Conservation (phyloP, 2,329 filamentous ascomycete species). For the Gaeumannomyces sp. region DNA sequence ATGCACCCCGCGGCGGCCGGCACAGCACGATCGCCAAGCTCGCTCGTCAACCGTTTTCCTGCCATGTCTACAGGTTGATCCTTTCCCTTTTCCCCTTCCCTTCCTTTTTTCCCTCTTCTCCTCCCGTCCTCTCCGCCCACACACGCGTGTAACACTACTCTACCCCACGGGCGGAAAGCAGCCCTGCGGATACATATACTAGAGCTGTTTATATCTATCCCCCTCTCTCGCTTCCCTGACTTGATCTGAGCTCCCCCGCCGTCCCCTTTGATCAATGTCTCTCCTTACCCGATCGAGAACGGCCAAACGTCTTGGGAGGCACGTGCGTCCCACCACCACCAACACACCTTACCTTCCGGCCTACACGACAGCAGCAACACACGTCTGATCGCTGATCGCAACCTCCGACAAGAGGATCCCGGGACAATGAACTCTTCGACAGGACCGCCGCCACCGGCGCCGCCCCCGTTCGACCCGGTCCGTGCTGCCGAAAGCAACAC, state of each 20-base stretch:
- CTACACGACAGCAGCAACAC: not conserved
- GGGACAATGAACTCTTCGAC: not conserved
- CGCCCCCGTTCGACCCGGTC: not conserved
- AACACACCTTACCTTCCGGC: not conserved
- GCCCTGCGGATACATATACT: not conserved
- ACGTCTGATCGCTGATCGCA: not conserved
- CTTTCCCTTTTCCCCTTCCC: too few relatives aligned
- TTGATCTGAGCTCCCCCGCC: too few relatives aligned
- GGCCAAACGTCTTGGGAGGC: too few relatives aligned
- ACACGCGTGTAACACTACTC: too few relatives aligned
- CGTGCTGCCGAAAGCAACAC: constrained; percentile 6
- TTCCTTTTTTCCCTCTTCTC: not conserved
- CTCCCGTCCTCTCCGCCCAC: not conserved
- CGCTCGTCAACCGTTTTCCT: not conserved
- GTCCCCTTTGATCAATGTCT: too few relatives aligned
- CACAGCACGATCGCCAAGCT: not conserved
- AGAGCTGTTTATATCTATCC: not conserved
- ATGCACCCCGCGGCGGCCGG: not conserved
- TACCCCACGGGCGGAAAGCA: not conserved
- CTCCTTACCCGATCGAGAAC: too few relatives aligned
- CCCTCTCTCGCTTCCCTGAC: not conserved
- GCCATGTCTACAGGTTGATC: not conserved
- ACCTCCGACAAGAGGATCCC: not conserved
- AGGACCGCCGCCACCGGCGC: too few relatives aligned
- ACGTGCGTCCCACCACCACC: not conserved